Percentiles rank a stretch among this genome's conserved stretches.
Evolutionary conservation across 352 stramenopile species (phyloP).

Genomic region (Globisporangium splendens): DNA sequence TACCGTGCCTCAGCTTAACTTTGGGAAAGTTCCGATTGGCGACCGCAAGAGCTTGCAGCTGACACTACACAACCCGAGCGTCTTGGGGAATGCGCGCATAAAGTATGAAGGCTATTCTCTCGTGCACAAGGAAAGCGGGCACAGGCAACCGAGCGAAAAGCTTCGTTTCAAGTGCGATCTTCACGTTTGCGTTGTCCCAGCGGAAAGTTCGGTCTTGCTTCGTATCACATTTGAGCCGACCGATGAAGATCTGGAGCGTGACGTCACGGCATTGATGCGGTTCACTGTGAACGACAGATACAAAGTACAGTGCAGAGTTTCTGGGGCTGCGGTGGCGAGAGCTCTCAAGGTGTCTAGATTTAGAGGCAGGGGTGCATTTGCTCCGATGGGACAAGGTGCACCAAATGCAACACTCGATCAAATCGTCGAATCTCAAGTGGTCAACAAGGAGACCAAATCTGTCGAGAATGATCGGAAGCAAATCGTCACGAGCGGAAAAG

Average conservation of each 20-base stretch:
- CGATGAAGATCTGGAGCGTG: conserved; percentile 31
- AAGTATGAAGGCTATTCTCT: conserved; percentile 69
- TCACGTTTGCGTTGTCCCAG: conserved; percentile 64
- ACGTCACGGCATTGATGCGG: conserved; percentile 39
- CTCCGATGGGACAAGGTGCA: conserved; percentile 2
- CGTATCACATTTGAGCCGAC: conserved; percentile 63
- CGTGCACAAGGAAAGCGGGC: conserved; percentile 10
- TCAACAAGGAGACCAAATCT: no score
- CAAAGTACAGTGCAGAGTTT: conserved; percentile 47
- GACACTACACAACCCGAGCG: conserved; percentile 54
- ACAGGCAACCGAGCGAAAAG: conserved; percentile 17
- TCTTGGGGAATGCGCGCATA: conserved; percentile 51
- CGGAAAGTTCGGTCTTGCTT: conserved; percentile 46
- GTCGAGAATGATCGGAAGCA: neutral
- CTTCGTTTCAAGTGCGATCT: conserved; percentile 68
- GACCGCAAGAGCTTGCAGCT: conserved; percentile 45
- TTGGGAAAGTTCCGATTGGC: conserved; percentile 48
- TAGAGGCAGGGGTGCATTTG: conserved; percentile 12
- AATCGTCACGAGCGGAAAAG: conserved; percentile 8
- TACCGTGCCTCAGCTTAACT: conserved; percentile 36
- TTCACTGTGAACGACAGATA: conserved; percentile 68
- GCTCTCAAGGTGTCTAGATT: conserved; percentile 24
- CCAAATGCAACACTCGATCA: no score
- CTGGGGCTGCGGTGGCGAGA: conserved; percentile 21
- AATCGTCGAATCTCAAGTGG: no score